phyloP scores from a whole-genome alignment of 2,329 filamentous ascomycete genomes.

The Aspergillus pseudoterreus region DNA sequence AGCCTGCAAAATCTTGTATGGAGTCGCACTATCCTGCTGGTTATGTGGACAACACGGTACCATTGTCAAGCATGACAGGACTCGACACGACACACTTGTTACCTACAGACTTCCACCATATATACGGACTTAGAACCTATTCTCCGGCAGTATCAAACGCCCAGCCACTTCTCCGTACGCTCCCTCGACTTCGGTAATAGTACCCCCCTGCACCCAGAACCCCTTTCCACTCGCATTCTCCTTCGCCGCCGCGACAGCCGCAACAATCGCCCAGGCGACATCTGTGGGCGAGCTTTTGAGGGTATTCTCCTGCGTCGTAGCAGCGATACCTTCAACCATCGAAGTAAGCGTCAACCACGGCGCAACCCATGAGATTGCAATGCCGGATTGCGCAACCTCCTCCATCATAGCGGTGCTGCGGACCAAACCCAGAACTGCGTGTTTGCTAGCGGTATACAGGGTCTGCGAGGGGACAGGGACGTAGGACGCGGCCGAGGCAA shows the following conservation, averaged over 20 bases:
- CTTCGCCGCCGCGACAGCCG: conserved; percentile 5
- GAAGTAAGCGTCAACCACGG: conserved; percentile 18
- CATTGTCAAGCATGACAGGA: no score
- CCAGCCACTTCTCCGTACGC: conserved; percentile 12
- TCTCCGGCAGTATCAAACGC: conserved; percentile 13
- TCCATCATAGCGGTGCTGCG: conserved; percentile 13
- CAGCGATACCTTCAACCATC: conserved; percentile 12
- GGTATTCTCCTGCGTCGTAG: not conserved
- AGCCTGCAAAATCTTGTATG: no score
- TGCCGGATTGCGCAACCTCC: conserved; percentile 9
- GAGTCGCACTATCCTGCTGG: no score
- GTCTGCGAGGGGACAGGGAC: conserved; percentile 18
- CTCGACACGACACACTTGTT: no score
- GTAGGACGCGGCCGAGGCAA: conserved; percentile 16
- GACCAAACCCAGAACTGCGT: conserved; percentile 14
- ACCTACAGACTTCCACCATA: no score
- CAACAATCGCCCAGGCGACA: conserved; percentile 14
- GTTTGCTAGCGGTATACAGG: conserved; percentile 18
- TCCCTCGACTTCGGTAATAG: conserved; percentile 16
- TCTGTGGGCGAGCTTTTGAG: conserved; percentile 7
- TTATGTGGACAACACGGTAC: no score
- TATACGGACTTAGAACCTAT: conserved; percentile 8
- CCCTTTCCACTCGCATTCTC: conserved; percentile 14
- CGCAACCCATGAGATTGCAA: conserved; percentile 15
- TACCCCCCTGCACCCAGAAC: conserved; percentile 16